Conservation (phyloP, 495 filamentous ascomycete species). For the Tuber borchii region DNA sequence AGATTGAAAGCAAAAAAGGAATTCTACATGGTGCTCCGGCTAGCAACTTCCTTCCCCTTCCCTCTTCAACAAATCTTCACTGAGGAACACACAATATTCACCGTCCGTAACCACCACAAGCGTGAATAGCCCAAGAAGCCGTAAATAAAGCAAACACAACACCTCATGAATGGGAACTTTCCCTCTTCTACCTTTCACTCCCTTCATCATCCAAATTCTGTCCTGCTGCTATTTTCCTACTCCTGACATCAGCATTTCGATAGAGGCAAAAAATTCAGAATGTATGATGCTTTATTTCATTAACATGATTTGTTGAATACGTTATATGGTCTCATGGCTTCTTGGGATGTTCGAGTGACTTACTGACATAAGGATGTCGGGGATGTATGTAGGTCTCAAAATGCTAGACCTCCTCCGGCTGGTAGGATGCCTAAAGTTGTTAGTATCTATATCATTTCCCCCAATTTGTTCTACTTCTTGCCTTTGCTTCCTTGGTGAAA, state of each 20-base stretch:
- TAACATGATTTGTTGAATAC: not conserved
- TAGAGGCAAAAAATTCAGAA: not conserved
- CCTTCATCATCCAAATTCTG: not conserved
- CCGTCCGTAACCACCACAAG: not conserved
- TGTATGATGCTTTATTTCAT: constrained; percentile 1
- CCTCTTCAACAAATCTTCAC: not conserved
- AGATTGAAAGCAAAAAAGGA: not conserved
- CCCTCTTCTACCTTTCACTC: not conserved
- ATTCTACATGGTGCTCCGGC: not conserved
- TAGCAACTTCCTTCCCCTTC: constrained; percentile 1
- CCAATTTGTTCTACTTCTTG: not conserved
- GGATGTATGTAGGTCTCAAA: not conserved
- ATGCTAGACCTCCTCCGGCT: not conserved
- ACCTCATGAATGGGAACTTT: constrained; percentile 3
- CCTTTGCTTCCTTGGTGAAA: not conserved
- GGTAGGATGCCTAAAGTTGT: constrained; percentile 41
- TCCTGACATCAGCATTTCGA: not conserved
- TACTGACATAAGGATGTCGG: not conserved
- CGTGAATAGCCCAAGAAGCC: constrained; percentile 3
- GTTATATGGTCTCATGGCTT: constrained; percentile 3
- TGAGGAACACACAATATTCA: not conserved
- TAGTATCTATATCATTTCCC: constrained; percentile 8
- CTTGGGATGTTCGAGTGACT: not conserved
- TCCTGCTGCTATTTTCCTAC: not conserved
- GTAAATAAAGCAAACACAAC: not conserved